Percentiles rank a stretch among this genome's conserved stretches.
Evolutionary conservation across 768 basidiomycete species (phyloP).

Genomic region (Suillus fuscotomentosus): DNA sequence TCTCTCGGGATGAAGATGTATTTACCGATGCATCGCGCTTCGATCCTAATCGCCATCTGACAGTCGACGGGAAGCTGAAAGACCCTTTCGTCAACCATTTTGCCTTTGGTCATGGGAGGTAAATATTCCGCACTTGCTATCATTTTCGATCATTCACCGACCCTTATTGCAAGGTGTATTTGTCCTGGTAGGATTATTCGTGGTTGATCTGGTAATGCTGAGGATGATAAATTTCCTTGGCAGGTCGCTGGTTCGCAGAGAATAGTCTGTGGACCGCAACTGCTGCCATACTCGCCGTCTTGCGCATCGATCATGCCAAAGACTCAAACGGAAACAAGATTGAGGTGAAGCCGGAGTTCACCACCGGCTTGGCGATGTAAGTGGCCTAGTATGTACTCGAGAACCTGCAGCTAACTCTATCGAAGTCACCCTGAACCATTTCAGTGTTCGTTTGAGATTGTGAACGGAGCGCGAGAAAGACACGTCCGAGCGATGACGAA

Average conservation of each 20-base stretch:
- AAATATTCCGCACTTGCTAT: neutral
- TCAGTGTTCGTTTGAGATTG: neutral
- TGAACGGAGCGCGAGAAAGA: neutral
- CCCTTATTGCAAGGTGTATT: neutral
- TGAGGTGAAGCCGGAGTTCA: neutral
- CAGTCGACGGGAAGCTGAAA: neutral
- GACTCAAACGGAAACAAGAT: neutral
- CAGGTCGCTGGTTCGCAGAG: slow-evolving; percentile 6
- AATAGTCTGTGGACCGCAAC: neutral
- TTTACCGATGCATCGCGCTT: slow-evolving; percentile 2
- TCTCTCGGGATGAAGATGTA: neutral
- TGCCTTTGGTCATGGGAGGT: neutral
- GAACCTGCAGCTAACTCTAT: neutral
- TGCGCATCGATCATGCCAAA: neutral
- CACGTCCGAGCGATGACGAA: neutral
- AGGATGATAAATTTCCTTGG: neutral
- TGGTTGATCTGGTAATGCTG: neutral
- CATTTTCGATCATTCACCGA: neutral
- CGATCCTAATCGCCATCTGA: slow-evolving; percentile 1
- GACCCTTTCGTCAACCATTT: neutral
- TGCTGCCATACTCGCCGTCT: neutral
- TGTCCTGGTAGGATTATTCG: neutral
- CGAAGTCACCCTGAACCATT: neutral
- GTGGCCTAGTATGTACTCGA: neutral
- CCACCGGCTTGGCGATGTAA: neutral